Evolutionary conservation across 2,329 filamentous ascomycete genomes (phyloP).

Genomic region (Coniochaeta sp.): DNA sequence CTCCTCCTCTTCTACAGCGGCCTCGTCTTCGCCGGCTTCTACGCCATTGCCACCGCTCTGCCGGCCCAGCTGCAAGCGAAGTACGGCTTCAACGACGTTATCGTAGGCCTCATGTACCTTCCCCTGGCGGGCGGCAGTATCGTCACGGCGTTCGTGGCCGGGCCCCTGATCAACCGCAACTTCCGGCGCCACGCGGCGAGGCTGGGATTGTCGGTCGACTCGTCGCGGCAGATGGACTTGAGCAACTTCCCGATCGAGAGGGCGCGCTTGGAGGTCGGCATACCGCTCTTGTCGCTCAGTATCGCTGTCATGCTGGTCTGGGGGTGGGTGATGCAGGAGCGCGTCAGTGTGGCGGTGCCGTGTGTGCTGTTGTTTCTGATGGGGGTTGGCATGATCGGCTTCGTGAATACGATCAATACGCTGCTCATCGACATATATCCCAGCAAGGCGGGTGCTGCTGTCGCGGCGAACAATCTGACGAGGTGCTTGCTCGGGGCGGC

Average conservation of each 20-base stretch:
- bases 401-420: slow-evolving; percentile 43
- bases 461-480: slow-evolving; percentile 48
- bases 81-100: slow-evolving; percentile 51
- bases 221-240: slow-evolving; percentile 42
- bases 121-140: slow-evolving; percentile 43
- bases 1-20: slow-evolving; percentile 35
- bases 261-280: slow-evolving; percentile 38
- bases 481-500: slow-evolving; percentile 47
- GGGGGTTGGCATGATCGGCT: slow-evolving; percentile 42
- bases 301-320: slow-evolving; percentile 38
- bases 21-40: slow-evolving; percentile 42
- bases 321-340: slow-evolving; percentile 42
- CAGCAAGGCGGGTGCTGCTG: slow-evolving; percentile 41
- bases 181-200: slow-evolving; percentile 52
- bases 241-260: slow-evolving; percentile 42
- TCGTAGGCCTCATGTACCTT: slow-evolving; percentile 46
- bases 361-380: slow-evolving; percentile 38
- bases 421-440: slow-evolving; percentile 51
- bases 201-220: slow-evolving; percentile 44
- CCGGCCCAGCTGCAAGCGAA: slow-evolving; percentile 35
- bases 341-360: slow-evolving; percentile 34
- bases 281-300: slow-evolving; percentile 43
- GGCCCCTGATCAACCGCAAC: slow-evolving; percentile 58
- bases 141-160: slow-evolving; percentile 35
- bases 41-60: slow-evolving; percentile 36